Percentiles rank a stretch among this genome's conserved stretches.
Evolutionary conservation across 73 alveolate genomes (phyloP).

Genomic region (Durusdinium trenchii): DNA sequence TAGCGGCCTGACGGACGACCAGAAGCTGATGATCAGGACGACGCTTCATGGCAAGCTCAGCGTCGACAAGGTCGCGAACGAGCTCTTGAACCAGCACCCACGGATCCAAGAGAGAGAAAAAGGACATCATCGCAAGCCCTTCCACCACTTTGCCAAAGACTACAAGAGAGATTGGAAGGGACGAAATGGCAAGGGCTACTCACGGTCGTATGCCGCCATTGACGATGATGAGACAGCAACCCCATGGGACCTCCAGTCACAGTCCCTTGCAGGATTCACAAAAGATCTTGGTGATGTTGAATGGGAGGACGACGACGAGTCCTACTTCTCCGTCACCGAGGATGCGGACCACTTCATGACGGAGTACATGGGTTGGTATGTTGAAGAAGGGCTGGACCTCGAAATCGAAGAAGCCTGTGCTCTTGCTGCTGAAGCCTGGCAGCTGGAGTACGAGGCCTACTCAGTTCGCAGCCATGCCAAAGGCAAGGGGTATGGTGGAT

Average conservation of each 20-base stretch:
- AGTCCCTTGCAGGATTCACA: background rate
- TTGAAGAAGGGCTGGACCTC: conserved; percentile 1
- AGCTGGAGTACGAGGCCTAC: background rate
- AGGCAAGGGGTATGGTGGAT: background rate
- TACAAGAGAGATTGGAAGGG: background rate
- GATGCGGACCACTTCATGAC: background rate
- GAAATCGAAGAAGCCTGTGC: background rate
- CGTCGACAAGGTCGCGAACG: background rate
- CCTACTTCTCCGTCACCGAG: background rate
- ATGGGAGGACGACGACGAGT: background rate
- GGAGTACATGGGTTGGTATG: no score
- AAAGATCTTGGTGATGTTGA: background rate
- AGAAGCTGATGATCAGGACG: no score
- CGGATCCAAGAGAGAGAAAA: background rate
- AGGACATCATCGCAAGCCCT: background rate
- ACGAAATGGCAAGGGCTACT: background rate
- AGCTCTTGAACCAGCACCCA: background rate
- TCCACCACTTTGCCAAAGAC: background rate
- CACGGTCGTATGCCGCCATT: background rate
- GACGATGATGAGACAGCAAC: background rate
- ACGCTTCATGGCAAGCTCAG: background rate
- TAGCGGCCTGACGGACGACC: no score
- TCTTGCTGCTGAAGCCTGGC: background rate
- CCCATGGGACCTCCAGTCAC: no score
- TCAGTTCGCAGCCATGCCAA: background rate